Conservation (phyloP, 176 grass and related monocot genomes). For the Rhynchospora breviuscula region DNA sequence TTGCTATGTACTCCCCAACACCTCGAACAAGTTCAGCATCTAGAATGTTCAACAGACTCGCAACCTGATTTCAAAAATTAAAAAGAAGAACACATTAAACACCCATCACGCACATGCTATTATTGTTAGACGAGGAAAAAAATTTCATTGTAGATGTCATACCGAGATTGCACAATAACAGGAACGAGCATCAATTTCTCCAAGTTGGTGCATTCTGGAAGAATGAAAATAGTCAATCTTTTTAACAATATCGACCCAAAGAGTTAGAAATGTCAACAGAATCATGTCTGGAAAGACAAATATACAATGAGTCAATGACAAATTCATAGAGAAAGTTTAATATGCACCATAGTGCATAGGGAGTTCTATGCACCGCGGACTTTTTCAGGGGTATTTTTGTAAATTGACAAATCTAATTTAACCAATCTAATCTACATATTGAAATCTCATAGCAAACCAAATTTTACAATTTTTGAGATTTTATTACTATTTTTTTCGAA, state of each 20-base stretch:
- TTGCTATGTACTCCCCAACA: constrained; percentile 64
- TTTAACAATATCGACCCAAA: background rate
- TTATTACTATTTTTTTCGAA: too few species aligned
- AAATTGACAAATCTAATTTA: too few species aligned
- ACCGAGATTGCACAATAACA: constrained; percentile 87
- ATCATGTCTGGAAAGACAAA: background rate
- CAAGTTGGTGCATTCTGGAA: constrained; percentile 77
- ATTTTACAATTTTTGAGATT: too few species aligned
- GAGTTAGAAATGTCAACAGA: background rate
- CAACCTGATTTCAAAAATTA: constrained; percentile 49
- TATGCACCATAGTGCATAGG: too few species aligned
- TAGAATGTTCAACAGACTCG: constrained; percentile 88
- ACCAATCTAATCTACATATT: too few species aligned
- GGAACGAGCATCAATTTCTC: constrained; percentile 92
- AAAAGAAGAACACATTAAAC: constrained; percentile 24
- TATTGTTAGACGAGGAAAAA: background rate
- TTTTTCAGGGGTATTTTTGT: too few species aligned
- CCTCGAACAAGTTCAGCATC: constrained; percentile 61
- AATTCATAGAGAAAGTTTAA: too few species aligned
- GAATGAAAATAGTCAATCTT: constrained; percentile 8
- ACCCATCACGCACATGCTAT: background rate
- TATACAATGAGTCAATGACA: background rate
- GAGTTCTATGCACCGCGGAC: too few species aligned
- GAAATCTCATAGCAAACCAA: too few species aligned
- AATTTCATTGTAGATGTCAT: constrained; percentile 13